Base-by-base conservation (phyloP, 768 basidiomycete species). In the Suillus fuscotomentosus region DNA sequence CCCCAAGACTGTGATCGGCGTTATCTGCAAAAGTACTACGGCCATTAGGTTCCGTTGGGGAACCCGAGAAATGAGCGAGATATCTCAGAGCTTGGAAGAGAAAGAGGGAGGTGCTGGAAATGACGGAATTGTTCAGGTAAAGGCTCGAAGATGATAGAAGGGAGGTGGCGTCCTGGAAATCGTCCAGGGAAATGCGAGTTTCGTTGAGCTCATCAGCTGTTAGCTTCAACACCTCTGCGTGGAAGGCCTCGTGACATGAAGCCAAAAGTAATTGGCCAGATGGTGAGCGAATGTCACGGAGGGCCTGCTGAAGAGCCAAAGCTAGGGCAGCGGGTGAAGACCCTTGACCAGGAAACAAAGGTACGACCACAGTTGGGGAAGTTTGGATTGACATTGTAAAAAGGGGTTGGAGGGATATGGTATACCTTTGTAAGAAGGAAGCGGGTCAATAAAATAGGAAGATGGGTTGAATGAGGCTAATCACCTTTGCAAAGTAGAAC, bases 291-390 rank as follows among this genome's bases (percentile, higher is more conserved):
- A 81, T 80, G 65, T 84, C 83, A 38, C 68, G 72, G 22, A 81
- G 62, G 7, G 81, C 81, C 69, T 80, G 80, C 31, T 77, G 73
- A 8, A 73, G 73, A 17, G 77, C 75, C 39, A 73, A 70, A 17
- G 66, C 61, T 34, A 78, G 66, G 55, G 76, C 77, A 27, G 76
- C 66, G 14, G 73, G 72, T 13, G 77, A 59, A 3, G 81, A 79
- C 3, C 85, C 87, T 69, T 88, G 87, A 7, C 87, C 86, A 51
- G 83, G 78, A 67, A 88, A 88, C 20, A 86, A 72, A 4, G 84
- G 87, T 53, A 88, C 68, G 34, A 68, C 14, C 64, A 76, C 38
- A 7, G 45, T 60, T 24, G n/a, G 22, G 0, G 38, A 41, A 5
- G 39, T 27, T 10, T 38, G 22, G 9, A 4, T 39, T 24, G 39